Evolutionary conservation across 2,329 filamentous ascomycete species (phyloP), one percentile per base, ranked within the genome.

Genomic region (Gliomastix tumulicola): DNA sequence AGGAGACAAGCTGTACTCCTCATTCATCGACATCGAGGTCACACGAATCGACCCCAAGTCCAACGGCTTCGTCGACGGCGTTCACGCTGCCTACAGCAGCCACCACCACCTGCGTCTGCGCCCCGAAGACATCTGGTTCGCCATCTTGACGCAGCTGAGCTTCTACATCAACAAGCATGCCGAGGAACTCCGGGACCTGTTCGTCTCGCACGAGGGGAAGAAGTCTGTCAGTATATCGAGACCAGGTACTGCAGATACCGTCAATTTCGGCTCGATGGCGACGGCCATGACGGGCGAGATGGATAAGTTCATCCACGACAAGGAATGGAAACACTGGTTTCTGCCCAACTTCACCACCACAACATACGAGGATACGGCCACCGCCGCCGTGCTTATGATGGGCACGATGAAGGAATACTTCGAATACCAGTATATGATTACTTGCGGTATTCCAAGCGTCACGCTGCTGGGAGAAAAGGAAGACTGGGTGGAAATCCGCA

Each of bases 311-410:
- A 45, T 75, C 19, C 44, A 53, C 1, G 65, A 70, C 38, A 48
- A 55, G 0, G 49, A 50, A 2, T 44, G 74, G 5, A 50, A 55
- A 4, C 44, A 53, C 2, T 76, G 70, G 69, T 56, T 77, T 12
- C 56, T 74, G 44, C 73, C 71, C 0, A 41, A 50, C 3, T 78
- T 76, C 43, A 63, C 55, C 5, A 79, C 72, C 0, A 76, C 71
- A 0, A 67, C 60, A 0, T 41, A 56, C 2, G 45, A 45, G 0
- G 72, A 77, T 45, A 46, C 46, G 7, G 50, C 63, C 1, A 56
- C 65, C 2, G 64, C 65, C 0, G 52, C 62, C 1, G 53, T 76
- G 4, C 33, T 71, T 3, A 66, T 76, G 55, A 74, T 76, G 69
- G 67, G 63, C 3, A 51, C 61, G 0, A 49, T 73, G 54, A 62